Conservation (phyloP, 768 basidiomycete species). For the Cystobasidium ongulense region DNA sequence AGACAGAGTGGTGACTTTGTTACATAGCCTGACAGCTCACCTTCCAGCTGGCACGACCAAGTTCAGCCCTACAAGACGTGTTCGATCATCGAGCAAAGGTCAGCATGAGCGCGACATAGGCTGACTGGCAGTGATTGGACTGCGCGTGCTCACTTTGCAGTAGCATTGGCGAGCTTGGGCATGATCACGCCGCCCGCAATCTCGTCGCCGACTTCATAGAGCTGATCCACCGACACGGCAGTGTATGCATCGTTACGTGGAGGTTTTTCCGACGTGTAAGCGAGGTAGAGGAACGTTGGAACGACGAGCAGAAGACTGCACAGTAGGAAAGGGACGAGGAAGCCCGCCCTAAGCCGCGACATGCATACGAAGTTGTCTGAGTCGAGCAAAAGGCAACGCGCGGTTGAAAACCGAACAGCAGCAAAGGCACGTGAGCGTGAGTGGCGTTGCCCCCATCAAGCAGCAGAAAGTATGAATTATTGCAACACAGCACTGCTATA, state of each 20-base stretch:
- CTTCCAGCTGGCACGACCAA: slow-evolving; percentile 28
- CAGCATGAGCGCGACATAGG: slow-evolving; percentile 14
- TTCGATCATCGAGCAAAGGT: background rate
- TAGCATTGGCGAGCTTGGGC: slow-evolving; percentile 30
- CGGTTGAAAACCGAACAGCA: too few species aligned
- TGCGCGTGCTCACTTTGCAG: slow-evolving; percentile 47
- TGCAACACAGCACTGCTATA: too few species aligned
- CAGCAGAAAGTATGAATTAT: too few species aligned
- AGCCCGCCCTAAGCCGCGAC: background rate
- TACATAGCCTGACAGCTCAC: background rate
- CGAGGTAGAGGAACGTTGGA: slow-evolving; percentile 16
- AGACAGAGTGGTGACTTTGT: background rate
- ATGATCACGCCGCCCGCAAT: slow-evolving; percentile 20
- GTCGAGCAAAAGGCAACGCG: background rate
- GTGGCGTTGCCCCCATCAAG: too few species aligned
- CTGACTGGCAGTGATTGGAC: background rate
- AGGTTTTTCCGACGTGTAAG: background rate
- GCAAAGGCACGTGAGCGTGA: background rate
- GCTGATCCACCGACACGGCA: background rate
- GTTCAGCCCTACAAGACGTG: slow-evolving; percentile 19
- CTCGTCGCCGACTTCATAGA: slow-evolving; percentile 12
- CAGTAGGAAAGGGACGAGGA: slow-evolving; percentile 6
- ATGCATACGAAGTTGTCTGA: background rate
- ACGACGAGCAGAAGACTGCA: slow-evolving; percentile 22
- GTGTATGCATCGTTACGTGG: slow-evolving; percentile 15